A percentile compares a stretch with the other conserved stretches of the same genome.
phyloP scores from a whole-genome alignment of 371 early-diverging fungal genomes.

The Mucor velutinosus region DNA sequence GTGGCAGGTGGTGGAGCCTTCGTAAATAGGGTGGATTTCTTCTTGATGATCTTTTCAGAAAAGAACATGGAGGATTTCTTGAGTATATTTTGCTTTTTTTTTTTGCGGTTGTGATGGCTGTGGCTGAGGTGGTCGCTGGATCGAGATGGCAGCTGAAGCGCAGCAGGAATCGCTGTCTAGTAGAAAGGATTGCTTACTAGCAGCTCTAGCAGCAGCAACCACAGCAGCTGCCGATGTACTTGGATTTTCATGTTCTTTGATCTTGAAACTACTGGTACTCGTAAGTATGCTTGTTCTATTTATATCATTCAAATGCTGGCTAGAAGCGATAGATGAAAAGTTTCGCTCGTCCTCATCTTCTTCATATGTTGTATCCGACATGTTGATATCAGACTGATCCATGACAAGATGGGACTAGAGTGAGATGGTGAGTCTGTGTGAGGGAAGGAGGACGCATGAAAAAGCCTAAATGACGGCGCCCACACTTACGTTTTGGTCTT shows the following conservation, averaged over 20 bases:
- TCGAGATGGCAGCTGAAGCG: neutral
- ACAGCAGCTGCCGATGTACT: conserved; percentile 14
- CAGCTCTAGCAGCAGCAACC: conserved; percentile 3
- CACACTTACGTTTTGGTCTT: neutral
- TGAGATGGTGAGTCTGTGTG: neutral
- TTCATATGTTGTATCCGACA: neutral
- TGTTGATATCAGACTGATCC: neutral
- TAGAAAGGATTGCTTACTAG: neutral
- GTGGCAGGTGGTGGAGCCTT: neutral
- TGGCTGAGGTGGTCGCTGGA: neutral
- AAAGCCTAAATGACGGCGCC: no score
- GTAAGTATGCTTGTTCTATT: neutral
- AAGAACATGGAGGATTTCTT: conserved; percentile 16
- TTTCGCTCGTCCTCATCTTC: neutral
- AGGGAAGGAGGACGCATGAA: no score
- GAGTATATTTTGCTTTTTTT: conserved; percentile 4
- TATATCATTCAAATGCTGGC: neutral
- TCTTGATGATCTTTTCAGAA: conserved; percentile 6
- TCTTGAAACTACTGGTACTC: neutral
- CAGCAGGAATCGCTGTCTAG: neutral
- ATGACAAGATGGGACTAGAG: neutral
- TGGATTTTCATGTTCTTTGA: conserved; percentile 11
- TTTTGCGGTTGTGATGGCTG: neutral
- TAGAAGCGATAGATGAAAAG: neutral
- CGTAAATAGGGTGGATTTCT: conserved; percentile 1